Evolutionary conservation across 2,329 filamentous ascomycete genomes (phyloP).

Genomic region (Colletotrichum sojae): DNA sequence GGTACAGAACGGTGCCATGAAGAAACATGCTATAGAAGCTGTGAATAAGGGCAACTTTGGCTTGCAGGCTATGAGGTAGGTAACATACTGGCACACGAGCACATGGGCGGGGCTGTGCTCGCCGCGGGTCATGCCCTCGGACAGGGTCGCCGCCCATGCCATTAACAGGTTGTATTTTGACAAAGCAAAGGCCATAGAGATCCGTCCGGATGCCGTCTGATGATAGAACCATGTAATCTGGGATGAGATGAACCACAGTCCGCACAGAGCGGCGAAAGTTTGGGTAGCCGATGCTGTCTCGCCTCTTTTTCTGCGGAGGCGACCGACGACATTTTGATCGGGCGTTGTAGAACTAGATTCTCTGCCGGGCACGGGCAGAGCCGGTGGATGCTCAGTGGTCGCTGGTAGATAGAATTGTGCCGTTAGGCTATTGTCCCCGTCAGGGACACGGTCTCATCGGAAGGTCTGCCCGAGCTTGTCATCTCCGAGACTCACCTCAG

Average conservation of each 20-base stretch:
- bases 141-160: conserved; percentile 53
- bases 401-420: conserved; percentile 34
- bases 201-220: conserved; percentile 38
- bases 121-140: conserved; percentile 45
- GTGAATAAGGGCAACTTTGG: neutral
- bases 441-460: neutral
- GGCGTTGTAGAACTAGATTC: neutral
- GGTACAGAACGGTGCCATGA: conserved; percentile 37
- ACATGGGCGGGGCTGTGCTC: conserved; percentile 51
- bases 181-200: conserved; percentile 48
- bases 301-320: conserved; percentile 1
- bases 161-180: conserved; percentile 56
- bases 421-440: conserved; percentile 17
- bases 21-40: conserved; percentile 23
- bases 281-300: conserved; percentile 23
- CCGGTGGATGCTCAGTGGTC: conserved; percentile 34
- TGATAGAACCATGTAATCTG: conserved; percentile 49
- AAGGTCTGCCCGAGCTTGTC: neutral
- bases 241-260: conserved; percentile 54
- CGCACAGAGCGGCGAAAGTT: conserved; percentile 51
- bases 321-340: neutral
- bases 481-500: conserved; percentile 49
- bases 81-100: conserved; percentile 53
- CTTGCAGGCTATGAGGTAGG: neutral
- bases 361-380: conserved; percentile 31